A percentile compares a stretch with the other conserved stretches of the same genome.
phyloP scores from a whole-genome alignment of 2,329 filamentous ascomycete genomes.

The Colletotrichum zoysiae region DNA sequence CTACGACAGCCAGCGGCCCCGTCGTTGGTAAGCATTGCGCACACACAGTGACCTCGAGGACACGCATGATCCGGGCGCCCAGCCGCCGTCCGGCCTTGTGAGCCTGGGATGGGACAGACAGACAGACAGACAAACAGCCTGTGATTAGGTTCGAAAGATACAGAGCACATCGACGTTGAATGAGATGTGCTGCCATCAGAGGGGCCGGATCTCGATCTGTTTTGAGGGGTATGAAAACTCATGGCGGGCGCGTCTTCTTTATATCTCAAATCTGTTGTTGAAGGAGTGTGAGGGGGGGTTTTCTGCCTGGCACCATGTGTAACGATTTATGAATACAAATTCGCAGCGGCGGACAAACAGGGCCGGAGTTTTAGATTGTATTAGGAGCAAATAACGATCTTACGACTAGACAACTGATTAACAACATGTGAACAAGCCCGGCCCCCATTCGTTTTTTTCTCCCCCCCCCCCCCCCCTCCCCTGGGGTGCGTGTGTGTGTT shows the following conservation, averaged over 20 bases:
- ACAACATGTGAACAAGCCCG: neutral
- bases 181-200: constrained; percentile 34
- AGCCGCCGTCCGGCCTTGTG: constrained; percentile 1
- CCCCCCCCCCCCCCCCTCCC: too few relatives aligned
- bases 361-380: constrained; percentile 38
- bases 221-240: neutral
- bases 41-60: constrained; percentile 9
- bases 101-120: neutral
- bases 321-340: constrained; percentile 41
- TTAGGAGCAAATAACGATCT: constrained; percentile 41
- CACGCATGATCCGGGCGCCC: constrained; percentile 8
- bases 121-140: neutral
- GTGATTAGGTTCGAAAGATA: constrained; percentile 25
- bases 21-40: constrained; percentile 32
- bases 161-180: constrained; percentile 29
- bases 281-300: neutral
- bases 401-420: constrained; percentile 14
- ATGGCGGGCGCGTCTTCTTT: constrained; percentile 17
- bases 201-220: constrained; percentile 26
- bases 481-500: neutral
- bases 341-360: constrained; percentile 39
- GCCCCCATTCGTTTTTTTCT: too few relatives aligned
- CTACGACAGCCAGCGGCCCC: constrained; percentile 62
- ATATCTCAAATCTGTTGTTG: constrained; percentile 3
- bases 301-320: constrained; percentile 38